Evolutionary conservation across 495 filamentous ascomycete genomes (phyloP).

Genomic region (Podospora bellae-mahoneyi): DNA sequence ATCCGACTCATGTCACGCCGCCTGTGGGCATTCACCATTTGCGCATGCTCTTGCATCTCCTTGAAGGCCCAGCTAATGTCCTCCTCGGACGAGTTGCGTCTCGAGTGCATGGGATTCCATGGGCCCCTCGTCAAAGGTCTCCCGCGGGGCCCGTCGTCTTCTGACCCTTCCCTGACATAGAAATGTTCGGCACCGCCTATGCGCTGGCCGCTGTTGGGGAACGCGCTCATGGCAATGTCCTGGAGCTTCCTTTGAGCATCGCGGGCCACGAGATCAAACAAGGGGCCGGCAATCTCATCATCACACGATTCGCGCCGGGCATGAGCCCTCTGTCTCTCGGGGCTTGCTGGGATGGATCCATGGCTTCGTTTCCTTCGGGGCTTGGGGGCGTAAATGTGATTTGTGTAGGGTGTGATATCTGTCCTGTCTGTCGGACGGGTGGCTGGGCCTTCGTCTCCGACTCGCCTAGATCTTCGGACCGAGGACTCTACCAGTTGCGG

Average conservation of each 20-base stretch:
- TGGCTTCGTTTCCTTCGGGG: constrained; percentile 31
- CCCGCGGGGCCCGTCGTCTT: constrained; percentile 38
- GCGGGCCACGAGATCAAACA: constrained; percentile 70
- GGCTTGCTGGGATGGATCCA: constrained; percentile 24
- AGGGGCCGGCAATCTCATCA: constrained; percentile 66
- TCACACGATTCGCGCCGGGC: constrained; percentile 60
- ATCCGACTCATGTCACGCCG: constrained; percentile 20
- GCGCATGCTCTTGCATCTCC: constrained; percentile 50
- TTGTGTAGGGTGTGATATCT: constrained; percentile 56
- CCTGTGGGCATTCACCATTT: constrained; percentile 27
- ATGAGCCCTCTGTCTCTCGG: constrained; percentile 25
- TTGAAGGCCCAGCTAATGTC: constrained; percentile 49
- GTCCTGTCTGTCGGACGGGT: constrained; percentile 54
- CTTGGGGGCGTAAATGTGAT: constrained; percentile 54
- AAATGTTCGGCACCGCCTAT: constrained; percentile 54
- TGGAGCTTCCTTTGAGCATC: constrained; percentile 68
- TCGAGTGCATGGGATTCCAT: constrained; percentile 35
- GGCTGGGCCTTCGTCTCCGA: constrained; percentile 49
- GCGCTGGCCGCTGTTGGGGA: constrained; percentile 45
- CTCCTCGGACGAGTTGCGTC: constrained; percentile 45
- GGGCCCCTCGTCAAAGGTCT: constrained; percentile 35
- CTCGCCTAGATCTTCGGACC: constrained; percentile 51
- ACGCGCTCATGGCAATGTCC: constrained; percentile 48
- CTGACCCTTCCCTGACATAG: constrained; percentile 51
- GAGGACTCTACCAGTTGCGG: constrained; percentile 69